Evolutionary conservation across 2,329 filamentous ascomycete genomes (phyloP).

Genomic region (Grosmannia huntii): DNA sequence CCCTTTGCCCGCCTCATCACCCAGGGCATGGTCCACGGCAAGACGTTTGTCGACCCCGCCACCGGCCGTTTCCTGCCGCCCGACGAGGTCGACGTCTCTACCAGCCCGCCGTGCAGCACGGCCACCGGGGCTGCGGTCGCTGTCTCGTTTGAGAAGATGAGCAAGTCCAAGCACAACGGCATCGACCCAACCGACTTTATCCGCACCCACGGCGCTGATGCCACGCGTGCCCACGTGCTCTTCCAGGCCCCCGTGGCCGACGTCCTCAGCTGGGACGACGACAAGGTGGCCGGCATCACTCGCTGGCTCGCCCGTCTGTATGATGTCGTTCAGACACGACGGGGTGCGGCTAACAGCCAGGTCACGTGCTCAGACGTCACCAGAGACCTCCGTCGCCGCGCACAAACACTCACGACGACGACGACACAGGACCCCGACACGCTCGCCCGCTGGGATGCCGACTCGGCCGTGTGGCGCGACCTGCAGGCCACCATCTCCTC

Average conservation of each 20-base stretch:
- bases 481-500: conserved; percentile 55
- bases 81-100: conserved; percentile 55
- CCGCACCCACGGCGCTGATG: conserved; percentile 65
- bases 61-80: conserved; percentile 68
- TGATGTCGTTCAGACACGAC: conserved; percentile 29
- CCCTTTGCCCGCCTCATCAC: conserved; percentile 75
- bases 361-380: neutral
- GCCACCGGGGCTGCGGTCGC: conserved; percentile 45
- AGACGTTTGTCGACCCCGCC: conserved; percentile 62
- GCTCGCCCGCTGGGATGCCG: conserved; percentile 29
- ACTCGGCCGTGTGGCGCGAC: conserved; percentile 45
- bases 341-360: neutral
- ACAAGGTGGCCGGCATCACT: conserved; percentile 68
- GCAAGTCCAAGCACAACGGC: conserved; percentile 86
- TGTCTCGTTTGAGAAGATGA: conserved; percentile 81
- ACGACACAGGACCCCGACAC: conserved; percentile 13
- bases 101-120: conserved; percentile 44
- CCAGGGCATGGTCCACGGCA: conserved; percentile 89
- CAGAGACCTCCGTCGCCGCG: neutral
- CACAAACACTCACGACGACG: conserved; percentile 9
- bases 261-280: conserved; percentile 76
- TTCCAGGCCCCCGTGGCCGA: conserved; percentile 80
- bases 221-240: conserved; percentile 73
- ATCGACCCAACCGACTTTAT: conserved; percentile 69
- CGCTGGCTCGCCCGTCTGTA: conserved; percentile 64